Evolutionary conservation across 345 rosid species (phyloP).

Genomic region (Eucalyptus grandis): DNA sequence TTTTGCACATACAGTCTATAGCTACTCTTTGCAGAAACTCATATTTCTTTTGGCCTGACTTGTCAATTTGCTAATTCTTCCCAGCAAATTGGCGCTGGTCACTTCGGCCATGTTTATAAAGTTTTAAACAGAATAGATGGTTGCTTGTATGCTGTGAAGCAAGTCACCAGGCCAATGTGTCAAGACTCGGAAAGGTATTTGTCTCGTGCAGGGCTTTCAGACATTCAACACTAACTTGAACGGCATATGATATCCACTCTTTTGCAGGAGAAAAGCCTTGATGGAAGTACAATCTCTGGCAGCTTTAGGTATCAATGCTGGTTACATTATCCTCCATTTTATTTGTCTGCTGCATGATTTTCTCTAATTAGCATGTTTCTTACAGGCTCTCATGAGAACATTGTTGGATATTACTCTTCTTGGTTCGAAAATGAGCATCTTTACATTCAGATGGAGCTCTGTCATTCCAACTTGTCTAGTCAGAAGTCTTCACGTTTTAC

Average conservation of each 20-base stretch:
- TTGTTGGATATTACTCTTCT: conserved; percentile 74
- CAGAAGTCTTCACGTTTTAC: conserved; percentile 20
- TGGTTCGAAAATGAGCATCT: conserved; percentile 96
- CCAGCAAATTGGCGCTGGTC: conserved; percentile 82
- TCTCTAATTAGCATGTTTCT: background rate
- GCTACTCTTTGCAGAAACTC: background rate
- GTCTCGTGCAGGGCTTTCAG: background rate
- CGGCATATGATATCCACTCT: background rate
- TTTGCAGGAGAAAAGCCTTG: conserved; percentile 76
- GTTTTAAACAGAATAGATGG: conserved; percentile 94
- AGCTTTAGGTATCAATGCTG: conserved; percentile 55
- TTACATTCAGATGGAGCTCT: conserved; percentile 92
- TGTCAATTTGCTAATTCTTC: background rate
- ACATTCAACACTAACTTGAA: background rate
- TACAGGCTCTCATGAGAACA: conserved; percentile 68
- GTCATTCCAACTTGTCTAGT: conserved; percentile 65
- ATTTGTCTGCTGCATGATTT: background rate
- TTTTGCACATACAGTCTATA: background rate
- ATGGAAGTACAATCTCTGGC: conserved; percentile 99
- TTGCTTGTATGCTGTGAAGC: conserved; percentile 88
- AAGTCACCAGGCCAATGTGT: conserved; percentile 47
- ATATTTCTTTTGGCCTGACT: background rate
- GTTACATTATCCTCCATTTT: background rate
- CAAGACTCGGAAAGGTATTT: conserved; percentile 62
- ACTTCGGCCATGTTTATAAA: conserved; percentile 78